phyloP scores from a whole-genome alignment of 2,329 filamentous ascomycete species.

The Colletotrichum lini region DNA sequence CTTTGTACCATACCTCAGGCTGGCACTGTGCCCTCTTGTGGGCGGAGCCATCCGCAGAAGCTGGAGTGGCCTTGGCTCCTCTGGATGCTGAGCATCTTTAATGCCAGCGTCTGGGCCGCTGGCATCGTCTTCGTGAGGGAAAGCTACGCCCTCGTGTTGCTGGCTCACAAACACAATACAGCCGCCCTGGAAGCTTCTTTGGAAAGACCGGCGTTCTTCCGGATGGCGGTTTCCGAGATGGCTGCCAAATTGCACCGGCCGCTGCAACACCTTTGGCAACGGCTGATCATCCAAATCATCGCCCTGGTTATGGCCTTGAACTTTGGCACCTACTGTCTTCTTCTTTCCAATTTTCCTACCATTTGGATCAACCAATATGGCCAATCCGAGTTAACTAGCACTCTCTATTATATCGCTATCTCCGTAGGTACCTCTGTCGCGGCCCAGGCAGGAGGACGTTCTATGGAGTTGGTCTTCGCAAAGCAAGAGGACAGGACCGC shows the following conservation, averaged over 20 bases:
- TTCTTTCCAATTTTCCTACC: conserved; percentile 67
- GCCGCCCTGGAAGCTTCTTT: background rate
- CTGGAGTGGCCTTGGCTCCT: conserved; percentile 61
- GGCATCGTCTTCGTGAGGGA: conserved; percentile 60
- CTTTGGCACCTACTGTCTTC: conserved; percentile 66
- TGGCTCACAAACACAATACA: conserved; percentile 44
- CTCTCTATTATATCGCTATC: conserved; percentile 67
- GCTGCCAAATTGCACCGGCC: conserved; percentile 59
- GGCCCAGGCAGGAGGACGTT: conserved; percentile 52
- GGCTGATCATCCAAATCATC: conserved; percentile 63
- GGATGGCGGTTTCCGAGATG: background rate
- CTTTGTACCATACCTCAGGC: conserved; percentile 59
- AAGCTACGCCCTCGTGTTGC: conserved; percentile 63
- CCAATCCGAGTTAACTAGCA: conserved; percentile 59
- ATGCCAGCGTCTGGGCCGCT: conserved; percentile 52
- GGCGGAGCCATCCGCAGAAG: conserved; percentile 55
- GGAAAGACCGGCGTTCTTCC: background rate
- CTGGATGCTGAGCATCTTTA: conserved; percentile 52
- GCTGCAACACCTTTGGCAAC: conserved; percentile 60
- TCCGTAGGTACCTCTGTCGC: conserved; percentile 59
- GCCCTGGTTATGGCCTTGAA: conserved; percentile 61
- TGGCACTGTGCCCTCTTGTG: conserved; percentile 58
- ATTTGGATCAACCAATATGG: conserved; percentile 63
- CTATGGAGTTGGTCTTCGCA: conserved; percentile 56
- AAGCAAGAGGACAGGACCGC: conserved; percentile 28